These are phyloP conservation scores for Lepidium aucheri DNA, from an alignment of 345 rosid species.

Conservation along the genomic window DNA sequence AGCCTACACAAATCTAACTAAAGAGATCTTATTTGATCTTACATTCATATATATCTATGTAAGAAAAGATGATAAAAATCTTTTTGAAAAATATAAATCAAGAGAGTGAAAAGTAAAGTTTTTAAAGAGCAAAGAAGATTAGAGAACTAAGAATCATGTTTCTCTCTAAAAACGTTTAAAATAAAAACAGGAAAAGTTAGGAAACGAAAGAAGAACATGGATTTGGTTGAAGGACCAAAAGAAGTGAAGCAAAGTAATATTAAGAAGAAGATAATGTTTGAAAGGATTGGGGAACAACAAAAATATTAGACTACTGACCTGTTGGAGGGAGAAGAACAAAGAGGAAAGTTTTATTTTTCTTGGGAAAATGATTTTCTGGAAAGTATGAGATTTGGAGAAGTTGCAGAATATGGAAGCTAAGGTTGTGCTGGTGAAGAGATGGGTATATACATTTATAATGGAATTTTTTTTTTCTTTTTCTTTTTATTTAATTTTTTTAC, in stretches of 20 bases:
- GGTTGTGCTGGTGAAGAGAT: conserved; percentile 30
- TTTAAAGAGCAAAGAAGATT: conserved; percentile 17
- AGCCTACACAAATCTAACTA: conserved; percentile 1
- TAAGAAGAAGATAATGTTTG: conserved; percentile 31
- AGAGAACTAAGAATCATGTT: conserved; percentile 7
- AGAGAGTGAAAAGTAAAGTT: background rate
- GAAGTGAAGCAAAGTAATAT: conserved; percentile 31
- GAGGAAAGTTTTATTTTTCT: conserved; percentile 21
- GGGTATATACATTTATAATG: conserved; percentile 29
- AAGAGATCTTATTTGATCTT: background rate
- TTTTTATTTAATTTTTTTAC: background rate
- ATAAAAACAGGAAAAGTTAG: background rate
- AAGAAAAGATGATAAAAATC: background rate
- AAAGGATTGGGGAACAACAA: conserved; percentile 29
- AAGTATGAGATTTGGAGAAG: conserved; percentile 31
- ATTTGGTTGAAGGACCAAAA: conserved; percentile 29
- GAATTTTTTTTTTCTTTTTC: background rate
- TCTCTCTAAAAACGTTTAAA: conserved; percentile 4
- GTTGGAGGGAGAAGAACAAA: conserved; percentile 24
- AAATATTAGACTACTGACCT: conserved; percentile 23
- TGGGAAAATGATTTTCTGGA: conserved; percentile 33
- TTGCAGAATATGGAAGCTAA: conserved; percentile 35
- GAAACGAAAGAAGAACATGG: conserved; percentile 22
- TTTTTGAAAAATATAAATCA: background rate
- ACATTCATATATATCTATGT: background rate